A percentile compares a stretch with the other conserved stretches of the same genome.
Conservation (phyloP, 768 basidiomycete genomes). For the Mycena amicta region DNA sequence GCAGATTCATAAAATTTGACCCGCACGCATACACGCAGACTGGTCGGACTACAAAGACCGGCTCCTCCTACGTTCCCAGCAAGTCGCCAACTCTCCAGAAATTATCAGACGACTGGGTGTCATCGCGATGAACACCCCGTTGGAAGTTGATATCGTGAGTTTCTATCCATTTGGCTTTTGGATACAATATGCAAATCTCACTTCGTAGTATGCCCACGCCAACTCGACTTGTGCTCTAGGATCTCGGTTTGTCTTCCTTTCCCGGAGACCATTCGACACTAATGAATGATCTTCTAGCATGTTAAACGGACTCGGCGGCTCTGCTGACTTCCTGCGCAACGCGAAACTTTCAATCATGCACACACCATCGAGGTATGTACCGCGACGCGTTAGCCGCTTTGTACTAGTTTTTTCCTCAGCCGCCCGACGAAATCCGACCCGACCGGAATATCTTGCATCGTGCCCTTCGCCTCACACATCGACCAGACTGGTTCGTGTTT, state of each 20-base stretch:
- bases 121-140: conserved; percentile 55
- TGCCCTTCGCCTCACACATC: conserved; percentile 49
- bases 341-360: conserved; percentile 56
- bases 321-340: conserved; percentile 50
- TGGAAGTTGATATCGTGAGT: conserved; percentile 52
- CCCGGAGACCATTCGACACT: background rate
- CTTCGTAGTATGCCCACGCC: conserved; percentile 46
- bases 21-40: conserved; percentile 34
- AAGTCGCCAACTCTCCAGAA: conserved; percentile 54
- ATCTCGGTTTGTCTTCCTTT: conserved; percentile 28
- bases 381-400: background rate
- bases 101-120: conserved; percentile 49
- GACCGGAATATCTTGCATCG: conserved; percentile 52
- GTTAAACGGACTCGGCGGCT: conserved; percentile 53
- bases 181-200: background rate
- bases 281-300: conserved; percentile 35
- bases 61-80: conserved; percentile 50
- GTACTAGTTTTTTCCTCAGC: no score
- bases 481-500: conserved; percentile 45
- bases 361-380: conserved; percentile 43
- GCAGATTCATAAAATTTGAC: no score
- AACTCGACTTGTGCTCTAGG: conserved; percentile 55
- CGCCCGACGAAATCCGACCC: conserved; percentile 51
- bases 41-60: conserved; percentile 50
- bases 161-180: background rate